Evolutionary conservation across 768 basidiomycete genomes (phyloP), one percentile per base, ranked within the genome.

Genomic region (Boletus reticuloceps): DNA sequence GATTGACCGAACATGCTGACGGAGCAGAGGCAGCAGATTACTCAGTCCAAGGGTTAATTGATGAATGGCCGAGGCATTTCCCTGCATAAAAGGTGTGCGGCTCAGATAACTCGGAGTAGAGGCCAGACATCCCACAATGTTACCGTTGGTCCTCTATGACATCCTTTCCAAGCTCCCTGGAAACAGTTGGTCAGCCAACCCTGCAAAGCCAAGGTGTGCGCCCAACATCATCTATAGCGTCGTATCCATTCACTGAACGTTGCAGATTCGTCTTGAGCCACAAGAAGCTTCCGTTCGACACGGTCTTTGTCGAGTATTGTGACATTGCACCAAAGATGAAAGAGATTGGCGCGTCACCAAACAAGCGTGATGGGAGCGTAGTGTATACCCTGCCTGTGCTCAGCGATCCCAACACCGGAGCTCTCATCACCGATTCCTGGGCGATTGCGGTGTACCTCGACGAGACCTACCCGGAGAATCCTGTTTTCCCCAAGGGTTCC

Each of bases 391-490:
- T 74, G 32, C 74, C 75, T 22, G 71, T 68, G 14, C 64, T 75
- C 53, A 55, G 66, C 10, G 74, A 76, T 43, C 68, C 66, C 25
- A 65, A 62, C 27, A 71, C 72, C 0, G 61, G 65, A 0, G 55
- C 60, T 7, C 20, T 71, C 20, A 25, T 72, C 50, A 64, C 62
- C 39, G 69, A 74, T 44, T 75, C 72, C 7, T 61, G 60, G 38
- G 56, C 40, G 17, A 75, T 75, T 16, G 69, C 72, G 0, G 62
- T 65, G 36, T 76, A 76, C 25, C 70, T 76, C 29, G 74, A 76
- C 19, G 58, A 58, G 42, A 67, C 59, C 12, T 75, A 74, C 58
- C 69, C 72, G 0, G 66, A 70, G 32, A 74, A 65, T 36, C 62
- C 63, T 6, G 37, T 68, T 32, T 63, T 72, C 53, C 59, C 74